Evolutionary conservation across 768 basidiomycete species (phyloP), one percentile per base, ranked within the genome.

Genomic region (Phylloporus sp.): DNA sequence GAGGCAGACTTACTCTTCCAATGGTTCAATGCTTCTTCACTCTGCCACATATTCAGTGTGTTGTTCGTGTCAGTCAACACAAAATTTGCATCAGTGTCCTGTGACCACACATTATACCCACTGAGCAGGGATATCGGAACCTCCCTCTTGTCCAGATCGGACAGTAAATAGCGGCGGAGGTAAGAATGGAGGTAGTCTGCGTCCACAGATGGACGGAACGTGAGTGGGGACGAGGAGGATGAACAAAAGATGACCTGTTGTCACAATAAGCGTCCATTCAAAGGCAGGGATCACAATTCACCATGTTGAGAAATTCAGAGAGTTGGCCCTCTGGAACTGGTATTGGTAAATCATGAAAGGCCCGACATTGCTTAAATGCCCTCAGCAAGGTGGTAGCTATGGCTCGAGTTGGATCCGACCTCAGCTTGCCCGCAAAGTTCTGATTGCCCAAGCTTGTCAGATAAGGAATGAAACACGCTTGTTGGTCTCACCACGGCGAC

Each of bases 231-330:
- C 7, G 72, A 38, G 11, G 83, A 80, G 23, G 74, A 70, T 1
- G 85, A 86, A 68, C 94, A 95, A 71, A 95, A 86, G 60, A 93
- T 80, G 15, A 92, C 86, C 93, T 94, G 52, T 22, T 15, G 7
- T 38, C 34, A 7, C 8, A 1, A 16, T 64, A 12, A 64, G 56
- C 41, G 45, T n/a, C 16, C 31, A 34, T 47, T 16, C 5, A 35
- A n/a, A 29, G 26, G 13, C 4, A 20, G 32, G 20, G 18, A 43
- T 31, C 32, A 50, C 12, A 9, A 71, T 78, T 45, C 53, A 92
- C 91, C 74, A 92, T 79, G 65, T 95, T 95, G 47, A 85, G 71
- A 63, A 88, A 82, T 24, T 81, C 78, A 1, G 72, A 65, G 40
- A 76, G 69, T 56, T 79, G 69, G 42, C 84, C 78, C 18, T 78